A percentile compares a stretch with the other conserved stretches of the same genome.
These are phyloP conservation scores for Vitis cinerea DNA, from an alignment of 164 flowering plant genomes.

Conservation along the genomic window DNA sequence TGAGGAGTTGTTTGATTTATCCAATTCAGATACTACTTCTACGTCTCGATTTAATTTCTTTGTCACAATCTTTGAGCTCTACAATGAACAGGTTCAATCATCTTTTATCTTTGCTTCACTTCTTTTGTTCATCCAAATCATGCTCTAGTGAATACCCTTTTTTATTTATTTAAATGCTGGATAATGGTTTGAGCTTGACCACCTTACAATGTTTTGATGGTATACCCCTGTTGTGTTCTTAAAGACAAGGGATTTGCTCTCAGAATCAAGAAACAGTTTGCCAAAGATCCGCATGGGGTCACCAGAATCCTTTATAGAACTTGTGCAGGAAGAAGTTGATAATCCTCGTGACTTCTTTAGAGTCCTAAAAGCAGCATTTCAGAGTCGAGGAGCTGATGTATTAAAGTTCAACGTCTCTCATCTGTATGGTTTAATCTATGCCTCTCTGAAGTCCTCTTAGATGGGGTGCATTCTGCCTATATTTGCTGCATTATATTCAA, in stretches of 20 bases:
- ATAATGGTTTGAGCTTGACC: not conserved
- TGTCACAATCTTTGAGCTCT: slow-evolving; percentile 75
- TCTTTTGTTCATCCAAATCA: not conserved
- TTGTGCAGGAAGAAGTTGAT: slow-evolving; percentile 76
- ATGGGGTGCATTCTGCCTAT: not conserved
- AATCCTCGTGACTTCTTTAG: slow-evolving; percentile 80
- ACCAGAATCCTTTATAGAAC: slow-evolving; percentile 56
- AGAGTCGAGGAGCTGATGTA: slow-evolving; percentile 58
- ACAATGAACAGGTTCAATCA: slow-evolving; percentile 82
- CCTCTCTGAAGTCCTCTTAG: slow-evolving; percentile 1
- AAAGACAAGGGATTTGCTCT: slow-evolving; percentile 79
- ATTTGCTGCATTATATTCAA: not conserved
- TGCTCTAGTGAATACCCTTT: not conserved
- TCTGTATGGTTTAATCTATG: slow-evolving; percentile 55
- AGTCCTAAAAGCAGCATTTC: slow-evolving; percentile 67
- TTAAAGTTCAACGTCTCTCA: slow-evolving; percentile 72
- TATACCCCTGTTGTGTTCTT: slow-evolving; percentile 13
- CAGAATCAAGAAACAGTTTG: slow-evolving; percentile 40
- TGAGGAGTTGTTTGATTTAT: slow-evolving; percentile 97
- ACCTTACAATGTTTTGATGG: slow-evolving; percentile 2
- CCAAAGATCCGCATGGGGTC: slow-evolving; percentile 58
- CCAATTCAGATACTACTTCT: slow-evolving; percentile 80
- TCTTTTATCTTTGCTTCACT: not conserved
- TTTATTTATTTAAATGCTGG: not conserved
- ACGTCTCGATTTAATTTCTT: slow-evolving; percentile 66